These are phyloP conservation scores for Pinus albicaulis DNA, from an alignment of 75 land plant genomes.

Conservation along the genomic window DNA sequence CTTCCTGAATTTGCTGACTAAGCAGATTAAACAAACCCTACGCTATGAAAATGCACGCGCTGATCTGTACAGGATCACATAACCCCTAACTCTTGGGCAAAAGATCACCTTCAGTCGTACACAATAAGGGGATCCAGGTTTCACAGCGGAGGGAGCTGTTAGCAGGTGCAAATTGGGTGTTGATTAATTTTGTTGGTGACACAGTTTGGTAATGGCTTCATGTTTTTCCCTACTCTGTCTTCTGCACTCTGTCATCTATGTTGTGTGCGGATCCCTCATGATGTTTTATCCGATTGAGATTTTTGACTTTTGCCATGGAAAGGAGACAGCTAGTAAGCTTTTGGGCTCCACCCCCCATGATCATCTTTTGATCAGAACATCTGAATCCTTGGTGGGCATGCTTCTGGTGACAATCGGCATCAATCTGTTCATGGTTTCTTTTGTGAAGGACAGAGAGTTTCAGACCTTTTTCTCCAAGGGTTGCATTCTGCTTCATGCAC, in stretches of 20 bases:
- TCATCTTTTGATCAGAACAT: slow-evolving; percentile 22
- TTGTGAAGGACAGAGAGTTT: slow-evolving; percentile 25
- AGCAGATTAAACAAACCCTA: no score
- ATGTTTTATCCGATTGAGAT: slow-evolving; percentile 18
- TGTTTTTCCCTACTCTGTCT: slow-evolving; percentile 18
- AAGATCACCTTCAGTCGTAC: no score
- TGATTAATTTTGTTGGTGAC: no score
- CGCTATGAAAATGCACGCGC: no score
- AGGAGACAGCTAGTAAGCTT: slow-evolving; percentile 17
- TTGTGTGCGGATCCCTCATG: slow-evolving; percentile 15
- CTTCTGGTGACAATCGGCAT: slow-evolving; percentile 15
- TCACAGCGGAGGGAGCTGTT: no score
- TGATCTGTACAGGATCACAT: no score
- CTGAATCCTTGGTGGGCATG: slow-evolving; percentile 18
- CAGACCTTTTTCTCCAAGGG: slow-evolving; percentile 28
- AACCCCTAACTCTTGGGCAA: no score
- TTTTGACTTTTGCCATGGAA: slow-evolving; percentile 15
- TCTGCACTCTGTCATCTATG: slow-evolving; percentile 14
- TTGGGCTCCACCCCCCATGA: slow-evolving; percentile 28
- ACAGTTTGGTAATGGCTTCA: not conserved
- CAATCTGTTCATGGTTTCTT: slow-evolving; percentile 26
- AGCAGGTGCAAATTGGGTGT: no score
- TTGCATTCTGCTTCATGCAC: slow-evolving; percentile 15
- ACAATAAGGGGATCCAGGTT: no score
- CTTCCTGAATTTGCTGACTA: no score